Evolutionary conservation across 2,329 filamentous ascomycete species (phyloP), one percentile per base, ranked within the genome.

Genomic region (Clonostachys rhizophaga): DNA sequence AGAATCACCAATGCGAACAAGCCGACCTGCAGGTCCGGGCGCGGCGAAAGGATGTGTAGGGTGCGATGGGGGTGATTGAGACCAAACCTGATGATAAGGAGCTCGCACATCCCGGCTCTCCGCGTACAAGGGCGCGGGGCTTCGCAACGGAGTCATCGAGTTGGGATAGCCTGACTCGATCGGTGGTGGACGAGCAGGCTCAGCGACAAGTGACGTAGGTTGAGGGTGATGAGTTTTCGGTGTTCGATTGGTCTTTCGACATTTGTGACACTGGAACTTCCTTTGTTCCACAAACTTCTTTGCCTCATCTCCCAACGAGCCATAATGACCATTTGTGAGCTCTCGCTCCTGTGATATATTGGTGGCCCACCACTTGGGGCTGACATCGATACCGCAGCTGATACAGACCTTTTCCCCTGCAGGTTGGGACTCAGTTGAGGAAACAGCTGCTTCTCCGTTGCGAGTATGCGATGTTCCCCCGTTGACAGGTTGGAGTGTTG

Each of bases 181-280:
- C 12, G 36, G 36, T n/a, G 36, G 36, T 9, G 14, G 36, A 39
- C 14, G 36, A 39, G 36, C 36, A 39, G 14, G 14, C 7, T n/a
- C 14, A n/a, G 36, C 36, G 14, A 11, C 36, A 3, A n/a, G 14
- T 11, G 36, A 39, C 6, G 36, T n/a, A n/a, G 36, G 36, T 11
- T 18, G 17, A n/a, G 36, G 17, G 14, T 39, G 36, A 4, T 39
- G 36, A 39, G 36, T 8, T n/a, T n/a, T 39, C 12, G 36, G 36
- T 8, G 36, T 39, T 12, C 14, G 36, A 11, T 39, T 39, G 7
- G 14, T 39, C 36, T 39, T 39, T 11, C 36, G 76, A 59, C 87
- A 91, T 62, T 89, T 87, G 66, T 91, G 87, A 57, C 87, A 91
- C 63, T 90, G 85, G 53, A 81, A 86, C 51, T 75, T 77, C 33